Evolutionary conservation across 352 stramenopile genomes (phyloP).

Genomic region (Blastocystis sp.): DNA sequence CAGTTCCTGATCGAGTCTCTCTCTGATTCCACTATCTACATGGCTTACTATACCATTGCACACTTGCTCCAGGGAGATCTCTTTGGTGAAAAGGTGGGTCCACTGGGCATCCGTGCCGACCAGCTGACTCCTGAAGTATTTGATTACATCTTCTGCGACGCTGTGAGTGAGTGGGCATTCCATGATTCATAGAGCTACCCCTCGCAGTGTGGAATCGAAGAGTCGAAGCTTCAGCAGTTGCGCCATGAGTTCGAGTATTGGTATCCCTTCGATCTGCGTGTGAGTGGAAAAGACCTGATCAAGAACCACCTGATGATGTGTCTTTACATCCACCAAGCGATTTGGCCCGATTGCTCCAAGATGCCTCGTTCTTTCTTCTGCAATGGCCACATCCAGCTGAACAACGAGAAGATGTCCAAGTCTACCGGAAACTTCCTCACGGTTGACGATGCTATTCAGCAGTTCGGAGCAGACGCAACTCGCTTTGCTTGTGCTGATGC

Average conservation of each 20-base stretch:
- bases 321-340: slow-evolving; percentile 97
- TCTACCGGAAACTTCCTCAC: slow-evolving; percentile 98
- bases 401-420: slow-evolving; percentile 99
- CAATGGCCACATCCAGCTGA: slow-evolving; percentile 86
- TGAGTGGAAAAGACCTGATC: slow-evolving; percentile 89
- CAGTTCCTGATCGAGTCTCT: slow-evolving; percentile 98
- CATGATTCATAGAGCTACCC: neutral
- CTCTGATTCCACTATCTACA: slow-evolving; percentile 99
- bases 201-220: slow-evolving; percentile 41
- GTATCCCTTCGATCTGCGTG: slow-evolving; percentile 97
- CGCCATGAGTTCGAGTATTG: slow-evolving; percentile 96
- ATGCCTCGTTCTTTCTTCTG: slow-evolving; percentile 96
- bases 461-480: slow-evolving; percentile 89
- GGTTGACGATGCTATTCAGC: slow-evolving; percentile 87
- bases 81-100: slow-evolving; percentile 66
- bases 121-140: slow-evolving; percentile 89
- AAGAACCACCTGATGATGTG: slow-evolving; percentile 99
- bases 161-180: slow-evolving; percentile 68
- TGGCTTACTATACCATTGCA: slow-evolving; percentile 99
- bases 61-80: slow-evolving; percentile 87
- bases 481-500: slow-evolving; percentile 94
- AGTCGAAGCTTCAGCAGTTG: slow-evolving; percentile 83
- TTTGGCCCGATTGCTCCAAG: slow-evolving; percentile 92
- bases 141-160: slow-evolving; percentile 94
- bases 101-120: slow-evolving; percentile 70